phyloP scores from a whole-genome alignment of 495 filamentous ascomycete genomes.

The Coniosporium apollinis region DNA sequence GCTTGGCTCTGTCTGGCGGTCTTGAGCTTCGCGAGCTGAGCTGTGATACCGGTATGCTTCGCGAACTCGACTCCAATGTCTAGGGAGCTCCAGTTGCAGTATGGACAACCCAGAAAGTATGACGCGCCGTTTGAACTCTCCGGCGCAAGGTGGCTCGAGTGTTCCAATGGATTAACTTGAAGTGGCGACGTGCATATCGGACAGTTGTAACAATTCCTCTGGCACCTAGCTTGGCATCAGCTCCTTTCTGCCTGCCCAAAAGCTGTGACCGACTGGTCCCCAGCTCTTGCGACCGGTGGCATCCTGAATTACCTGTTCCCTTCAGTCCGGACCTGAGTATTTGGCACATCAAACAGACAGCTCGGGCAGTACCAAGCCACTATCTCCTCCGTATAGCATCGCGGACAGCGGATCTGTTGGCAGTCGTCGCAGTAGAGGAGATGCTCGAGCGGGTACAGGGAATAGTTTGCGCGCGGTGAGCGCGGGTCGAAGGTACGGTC shows the following conservation, averaged over 20 bases:
- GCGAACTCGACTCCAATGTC: constrained; percentile 86
- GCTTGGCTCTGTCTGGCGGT: constrained; percentile 32
- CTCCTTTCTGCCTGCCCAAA: too few species aligned
- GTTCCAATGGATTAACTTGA: constrained; percentile 47
- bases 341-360: constrained; percentile 89
- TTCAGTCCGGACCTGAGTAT: constrained; percentile 74
- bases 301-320: constrained; percentile 93
- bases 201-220: constrained; percentile 87
- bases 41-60: constrained; percentile 66
- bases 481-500: constrained; percentile 75
- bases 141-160: constrained; percentile 15
- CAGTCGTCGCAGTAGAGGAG: constrained; percentile 94
- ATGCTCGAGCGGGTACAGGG: constrained; percentile 83
- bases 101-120: constrained; percentile 68
- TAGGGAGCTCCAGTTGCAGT: constrained; percentile 79
- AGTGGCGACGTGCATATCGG: constrained; percentile 75
- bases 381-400: constrained; percentile 84
- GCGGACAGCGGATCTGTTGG: constrained; percentile 81
- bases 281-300: too few species aligned
- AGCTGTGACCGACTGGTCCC: too few species aligned
- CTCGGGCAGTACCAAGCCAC: constrained; percentile 90
- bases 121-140: constrained; percentile 22
- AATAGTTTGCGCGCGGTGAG: constrained; percentile 68
- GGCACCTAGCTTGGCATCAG: constrained; percentile 75
- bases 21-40: constrained; percentile 49